Conservation (phyloP, 805 yeast genomes). For the Kodamaea hsintzibuensis region DNA sequence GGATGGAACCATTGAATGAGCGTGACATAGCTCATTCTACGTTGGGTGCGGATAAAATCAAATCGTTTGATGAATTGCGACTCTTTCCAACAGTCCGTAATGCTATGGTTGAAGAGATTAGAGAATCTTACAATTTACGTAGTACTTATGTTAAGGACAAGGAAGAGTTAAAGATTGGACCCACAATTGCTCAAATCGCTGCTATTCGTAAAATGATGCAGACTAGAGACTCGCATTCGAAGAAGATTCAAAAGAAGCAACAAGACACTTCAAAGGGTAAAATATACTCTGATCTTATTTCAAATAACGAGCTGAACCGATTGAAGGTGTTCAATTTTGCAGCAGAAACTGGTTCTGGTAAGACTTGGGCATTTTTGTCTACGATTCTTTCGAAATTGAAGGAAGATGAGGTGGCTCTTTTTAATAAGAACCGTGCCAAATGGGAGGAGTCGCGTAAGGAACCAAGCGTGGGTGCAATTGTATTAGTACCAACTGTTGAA, state of each 20-base stretch:
- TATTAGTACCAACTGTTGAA: slow-evolving; percentile 90
- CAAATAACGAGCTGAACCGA: slow-evolving; percentile 30
- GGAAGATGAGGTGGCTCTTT: slow-evolving; percentile 48
- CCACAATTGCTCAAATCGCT: slow-evolving; percentile 84
- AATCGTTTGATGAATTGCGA: slow-evolving; percentile 64
- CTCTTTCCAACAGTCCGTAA: slow-evolving; percentile 67
- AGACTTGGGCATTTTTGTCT: slow-evolving; percentile 87
- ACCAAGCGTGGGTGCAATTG: slow-evolving; percentile 59
- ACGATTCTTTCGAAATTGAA: slow-evolving; percentile 71
- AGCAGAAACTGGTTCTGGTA: slow-evolving; percentile 97
- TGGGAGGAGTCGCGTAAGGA: slow-evolving; percentile 26
- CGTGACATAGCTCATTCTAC: slow-evolving; percentile 17
- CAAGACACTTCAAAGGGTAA: slow-evolving; percentile 7
- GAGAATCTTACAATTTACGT: slow-evolving; percentile 32
- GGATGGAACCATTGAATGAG: slow-evolving; percentile 7
- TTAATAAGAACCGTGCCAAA: slow-evolving; percentile 16
- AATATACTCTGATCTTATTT: slow-evolving; percentile 27
- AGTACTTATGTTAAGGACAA: slow-evolving; percentile 33
- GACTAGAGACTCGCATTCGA: slow-evolving; percentile 32
- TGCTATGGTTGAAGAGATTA: slow-evolving; percentile 57
- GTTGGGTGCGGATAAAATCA: slow-evolving; percentile 45
- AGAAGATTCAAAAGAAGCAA: slow-evolving; percentile 23
- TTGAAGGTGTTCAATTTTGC: slow-evolving; percentile 75
- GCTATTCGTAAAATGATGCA: slow-evolving; percentile 60
- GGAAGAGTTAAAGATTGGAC: slow-evolving; percentile 40